A percentile compares a stretch with the other conserved stretches of the same genome.
Conservation (phyloP, 139 green algal genomes). For the Limnomonas spitsbergensis region DNA sequence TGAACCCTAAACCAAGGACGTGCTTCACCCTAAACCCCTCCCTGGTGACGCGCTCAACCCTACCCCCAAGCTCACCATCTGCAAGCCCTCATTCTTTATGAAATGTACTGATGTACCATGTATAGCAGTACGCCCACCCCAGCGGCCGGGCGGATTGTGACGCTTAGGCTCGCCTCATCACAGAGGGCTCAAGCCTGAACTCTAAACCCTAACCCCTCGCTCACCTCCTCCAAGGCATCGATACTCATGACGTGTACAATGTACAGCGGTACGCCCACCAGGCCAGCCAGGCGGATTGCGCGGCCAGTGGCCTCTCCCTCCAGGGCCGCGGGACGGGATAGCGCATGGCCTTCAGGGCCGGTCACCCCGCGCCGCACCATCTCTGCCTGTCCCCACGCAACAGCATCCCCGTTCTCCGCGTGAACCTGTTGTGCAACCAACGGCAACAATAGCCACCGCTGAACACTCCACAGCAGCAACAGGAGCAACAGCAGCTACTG, state of each 20-base stretch:
- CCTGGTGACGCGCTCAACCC: too few species aligned
- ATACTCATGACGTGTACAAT: slow-evolving; percentile 95
- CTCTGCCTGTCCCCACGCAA: slow-evolving; percentile 65
- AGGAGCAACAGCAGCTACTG: too few species aligned
- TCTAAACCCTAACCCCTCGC: too few species aligned
- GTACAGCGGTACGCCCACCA: slow-evolving; percentile 86
- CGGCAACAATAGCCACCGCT: background rate
- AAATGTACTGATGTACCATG: slow-evolving; percentile 95
- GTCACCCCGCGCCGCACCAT: slow-evolving; percentile 56
- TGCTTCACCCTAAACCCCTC: too few species aligned
- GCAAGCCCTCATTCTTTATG: too few species aligned
- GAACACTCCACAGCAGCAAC: too few species aligned
- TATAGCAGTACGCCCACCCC: slow-evolving; percentile 87
- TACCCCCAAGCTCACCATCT: too few species aligned
- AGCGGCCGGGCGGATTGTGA: slow-evolving; percentile 78
- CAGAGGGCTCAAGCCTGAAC: too few species aligned
- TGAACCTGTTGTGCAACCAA: slow-evolving; percentile 12
- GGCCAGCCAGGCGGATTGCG: slow-evolving; percentile 77
- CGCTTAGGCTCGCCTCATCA: too few species aligned
- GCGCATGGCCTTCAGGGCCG: slow-evolving; percentile 82
- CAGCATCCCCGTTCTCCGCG: slow-evolving; percentile 87
- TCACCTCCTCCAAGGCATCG: slow-evolving; percentile 77
- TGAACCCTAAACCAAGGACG: too few species aligned
- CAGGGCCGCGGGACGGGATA: slow-evolving; percentile 77
- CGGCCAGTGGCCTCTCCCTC: slow-evolving; percentile 87